Percentiles rank a stretch among this genome's conserved stretches.
Conservation (phyloP, 2,329 filamentous ascomycete genomes). For the Pseudogymnoascus sp. region DNA sequence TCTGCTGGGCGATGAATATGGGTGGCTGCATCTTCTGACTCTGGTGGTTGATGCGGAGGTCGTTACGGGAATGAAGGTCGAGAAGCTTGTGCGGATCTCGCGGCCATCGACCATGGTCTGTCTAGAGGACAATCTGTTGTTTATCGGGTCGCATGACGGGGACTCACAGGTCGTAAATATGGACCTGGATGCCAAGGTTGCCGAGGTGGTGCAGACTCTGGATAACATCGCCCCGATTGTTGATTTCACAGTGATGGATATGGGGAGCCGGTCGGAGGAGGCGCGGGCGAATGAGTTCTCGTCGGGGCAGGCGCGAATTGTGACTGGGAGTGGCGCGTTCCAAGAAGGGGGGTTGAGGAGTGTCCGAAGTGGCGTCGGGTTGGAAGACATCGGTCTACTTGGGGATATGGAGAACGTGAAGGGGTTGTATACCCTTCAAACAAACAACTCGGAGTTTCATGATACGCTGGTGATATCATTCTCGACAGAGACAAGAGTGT, state of each 20-base stretch:
- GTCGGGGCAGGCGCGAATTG: conserved; percentile 86
- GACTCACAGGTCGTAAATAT: conserved; percentile 77
- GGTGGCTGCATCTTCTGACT: conserved; percentile 74
- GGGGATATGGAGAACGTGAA: conserved; percentile 69
- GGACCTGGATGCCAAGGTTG: conserved; percentile 36
- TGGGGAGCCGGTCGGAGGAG: conserved; percentile 57
- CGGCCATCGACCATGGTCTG: conserved; percentile 73
- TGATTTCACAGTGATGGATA: conserved; percentile 93
- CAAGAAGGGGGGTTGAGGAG: conserved; percentile 82
- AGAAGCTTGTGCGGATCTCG: conserved; percentile 57
- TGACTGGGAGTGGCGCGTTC: conserved; percentile 86
- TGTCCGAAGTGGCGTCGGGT: conserved; percentile 84
- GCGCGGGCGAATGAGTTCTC: conserved; percentile 55
- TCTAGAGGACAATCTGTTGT: conserved; percentile 63
- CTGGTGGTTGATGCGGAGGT: conserved; percentile 55
- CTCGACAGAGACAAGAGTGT: conserved; percentile 73
- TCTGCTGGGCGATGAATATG: conserved; percentile 88
- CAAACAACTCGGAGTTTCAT: conserved; percentile 37
- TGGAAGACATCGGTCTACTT: conserved; percentile 78
- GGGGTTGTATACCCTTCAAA: conserved; percentile 61
- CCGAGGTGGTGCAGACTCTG: conserved; percentile 62
- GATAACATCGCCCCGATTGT: conserved; percentile 84
- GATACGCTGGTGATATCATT: conserved; percentile 77
- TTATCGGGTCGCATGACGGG: conserved; percentile 85
- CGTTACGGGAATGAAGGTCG: conserved; percentile 65